These are phyloP conservation scores for Auriculariales sp. DNA, from an alignment of 768 basidiomycete genomes.

Conservation along the genomic window DNA sequence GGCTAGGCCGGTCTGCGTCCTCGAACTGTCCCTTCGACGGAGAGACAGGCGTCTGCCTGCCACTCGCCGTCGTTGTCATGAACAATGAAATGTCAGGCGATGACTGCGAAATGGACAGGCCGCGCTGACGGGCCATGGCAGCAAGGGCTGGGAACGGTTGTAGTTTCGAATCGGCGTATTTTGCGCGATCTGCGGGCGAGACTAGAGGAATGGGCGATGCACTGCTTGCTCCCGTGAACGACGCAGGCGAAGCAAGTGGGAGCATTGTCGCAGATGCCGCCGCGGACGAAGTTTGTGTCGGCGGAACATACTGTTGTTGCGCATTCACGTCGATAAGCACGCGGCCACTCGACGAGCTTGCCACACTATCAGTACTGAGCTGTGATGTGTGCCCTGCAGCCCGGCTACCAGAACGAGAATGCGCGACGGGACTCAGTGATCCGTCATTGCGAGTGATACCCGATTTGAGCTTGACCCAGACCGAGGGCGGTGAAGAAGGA, in stretches of 20 bases:
- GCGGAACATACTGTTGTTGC: conserved; percentile 21
- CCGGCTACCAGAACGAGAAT: background rate
- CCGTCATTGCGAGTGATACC: background rate
- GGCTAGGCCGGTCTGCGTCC: conserved; percentile 1
- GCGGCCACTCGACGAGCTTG: background rate
- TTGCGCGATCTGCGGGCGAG: conserved; percentile 53
- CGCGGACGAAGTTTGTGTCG: conserved; percentile 36
- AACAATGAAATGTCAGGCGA: background rate
- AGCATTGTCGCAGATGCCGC: conserved; percentile 51
- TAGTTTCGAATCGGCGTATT: conserved; percentile 61
- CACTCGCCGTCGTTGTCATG: background rate
- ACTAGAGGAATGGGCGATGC: conserved; percentile 70
- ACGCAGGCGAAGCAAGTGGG: conserved; percentile 39
- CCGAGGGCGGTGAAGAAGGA: background rate
- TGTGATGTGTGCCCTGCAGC: background rate
- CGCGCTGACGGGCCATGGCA: conserved; percentile 29
- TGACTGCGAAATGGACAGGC: background rate
- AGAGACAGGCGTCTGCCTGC: background rate
- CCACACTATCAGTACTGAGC: background rate
- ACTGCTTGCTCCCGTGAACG: conserved; percentile 36
- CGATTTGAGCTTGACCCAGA: background rate
- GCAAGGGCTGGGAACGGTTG: conserved; percentile 85
- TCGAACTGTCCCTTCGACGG: background rate
- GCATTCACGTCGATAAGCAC: background rate
- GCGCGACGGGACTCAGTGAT: background rate